phyloP scores from a whole-genome alignment of 108 stramenopile species.

The Fistulifera solaris region DNA sequence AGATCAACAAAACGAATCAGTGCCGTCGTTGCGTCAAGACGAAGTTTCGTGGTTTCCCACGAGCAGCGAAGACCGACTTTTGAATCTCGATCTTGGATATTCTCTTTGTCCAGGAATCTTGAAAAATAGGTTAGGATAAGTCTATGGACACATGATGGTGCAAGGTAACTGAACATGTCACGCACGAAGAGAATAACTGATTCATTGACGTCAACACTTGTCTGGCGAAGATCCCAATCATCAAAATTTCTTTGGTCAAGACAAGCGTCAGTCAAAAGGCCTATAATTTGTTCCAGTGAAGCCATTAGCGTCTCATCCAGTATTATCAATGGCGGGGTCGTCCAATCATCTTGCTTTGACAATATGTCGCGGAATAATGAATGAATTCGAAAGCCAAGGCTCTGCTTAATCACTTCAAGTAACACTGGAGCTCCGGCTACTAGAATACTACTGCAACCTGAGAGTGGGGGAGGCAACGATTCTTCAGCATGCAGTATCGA shows the following conservation, averaged over 20 bases:
- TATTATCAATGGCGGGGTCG: constrained; percentile 42
- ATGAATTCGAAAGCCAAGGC: constrained; percentile 61
- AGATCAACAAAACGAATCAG: constrained; percentile 78
- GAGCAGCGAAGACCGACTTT: constrained; percentile 71
- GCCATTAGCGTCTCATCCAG: constrained; percentile 56
- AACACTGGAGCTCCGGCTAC: constrained; percentile 81
- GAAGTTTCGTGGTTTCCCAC: constrained; percentile 72
- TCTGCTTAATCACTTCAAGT: constrained; percentile 81
- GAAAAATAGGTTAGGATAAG: constrained; percentile 64
- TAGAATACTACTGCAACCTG: constrained; percentile 51
- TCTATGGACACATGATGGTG: constrained; percentile 53
- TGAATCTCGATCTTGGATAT: constrained; percentile 70
- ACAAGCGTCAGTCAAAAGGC: constrained; percentile 69
- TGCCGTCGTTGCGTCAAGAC: constrained; percentile 74
- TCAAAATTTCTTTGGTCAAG: constrained; percentile 82
- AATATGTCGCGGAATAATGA: constrained; percentile 27
- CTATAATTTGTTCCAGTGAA: constrained; percentile 51
- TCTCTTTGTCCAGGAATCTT: constrained; percentile 57
- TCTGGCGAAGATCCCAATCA: constrained; percentile 68
- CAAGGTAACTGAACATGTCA: constrained; percentile 72
- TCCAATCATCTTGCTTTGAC: background rate
- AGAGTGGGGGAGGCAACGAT: constrained; percentile 50
- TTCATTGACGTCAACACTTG: constrained; percentile 82
- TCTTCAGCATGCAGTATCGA: constrained; percentile 25
- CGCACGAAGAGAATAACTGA: constrained; percentile 70